Evolutionary conservation across 75 land plant genomes (phyloP), one percentile per base, ranked within the genome.

Genomic region (Cryptomeria japonica): DNA sequence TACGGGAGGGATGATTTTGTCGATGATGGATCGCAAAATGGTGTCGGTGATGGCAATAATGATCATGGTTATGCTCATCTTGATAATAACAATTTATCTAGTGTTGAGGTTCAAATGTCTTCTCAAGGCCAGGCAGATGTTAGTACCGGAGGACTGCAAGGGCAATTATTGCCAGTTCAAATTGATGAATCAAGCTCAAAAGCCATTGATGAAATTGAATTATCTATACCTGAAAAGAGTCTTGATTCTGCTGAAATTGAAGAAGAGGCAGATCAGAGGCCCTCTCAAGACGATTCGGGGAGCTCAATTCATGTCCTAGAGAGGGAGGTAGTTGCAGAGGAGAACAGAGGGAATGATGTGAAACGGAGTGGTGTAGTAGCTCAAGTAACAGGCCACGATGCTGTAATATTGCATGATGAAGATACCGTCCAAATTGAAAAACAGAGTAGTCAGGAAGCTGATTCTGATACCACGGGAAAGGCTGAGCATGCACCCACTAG

Each of bases 1-100:
- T 93, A 93, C 84, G 94, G 88, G 38, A 85, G 94, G 31, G 88
- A 88, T n/a, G 78, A 72, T 12, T 41, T 28, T 41, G 28, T 70
- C 14, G 89, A 86, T 82, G 84, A 82, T 82, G 84, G 49, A 46
- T 82, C 46, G 53, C 84, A 82, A 13, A 82, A 11, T 44, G 28
- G 46, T 82, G 28, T n/a, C 31, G 46, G n/a, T 82, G 22, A 79
- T 79, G 44, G 41, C 86, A 87, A 86, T 85, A 44, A 85, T 5
- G 87, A 31, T 36, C 47, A n/a, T 47, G 42, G 36, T 85, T 25
- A 49, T 51, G 25, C 9, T 84, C 34, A 32, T 39, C 22, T 36
- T 47, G 19, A 75, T 64, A 28, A 72, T 34, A 64, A 25, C 36
- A 34, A 58, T 75, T 22, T 85, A 31, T 87, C 88, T 14, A 34